Evolutionary conservation across 2,329 filamentous ascomycete species (phyloP), one percentile per base, ranked within the genome.

Genomic region (Diaporthe helianthi): DNA sequence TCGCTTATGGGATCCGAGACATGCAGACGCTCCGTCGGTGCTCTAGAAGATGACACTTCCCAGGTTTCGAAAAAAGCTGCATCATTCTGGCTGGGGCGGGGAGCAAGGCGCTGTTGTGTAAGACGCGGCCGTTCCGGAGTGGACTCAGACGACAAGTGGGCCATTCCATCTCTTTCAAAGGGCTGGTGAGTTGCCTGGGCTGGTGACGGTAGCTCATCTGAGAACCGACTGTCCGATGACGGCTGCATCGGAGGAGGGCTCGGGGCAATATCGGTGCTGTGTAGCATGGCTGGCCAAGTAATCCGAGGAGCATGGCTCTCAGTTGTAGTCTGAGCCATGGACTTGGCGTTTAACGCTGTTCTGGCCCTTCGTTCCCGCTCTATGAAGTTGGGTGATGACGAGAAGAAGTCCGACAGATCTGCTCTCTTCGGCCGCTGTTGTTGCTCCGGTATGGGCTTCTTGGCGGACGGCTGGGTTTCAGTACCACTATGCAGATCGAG

Each of bases 351-450:
- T 22, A 41, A 60, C n/a, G 55, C 41, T 44, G 69, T 24, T 53
- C 63, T 71, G 19, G 67, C 61, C 53, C 69, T 58, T 52, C 51
- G 63, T 52, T 71, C 67, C 49, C 69, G 63, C 66, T 69, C 65
- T 46, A 68, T 58, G 38, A 71, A 49, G 26, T 72, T 64, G 41
- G 69, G 82, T 0, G 87, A 86, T 3, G 87, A 89, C 0, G 87
- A 89, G 74, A 89, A 89, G 75, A 89, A 89, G 9, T 81, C 80
- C 7, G 84, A 81, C 2, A 89, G 78, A 65, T 88, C 83, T 65
- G 85, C 83, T 26, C 78, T 78, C 46, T 74, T 79, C 8, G 76
- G 71, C 63, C 78, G 79, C 12, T 79, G 82, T 52, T 71, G 67
- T 19, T 31, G 26, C 29, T 66, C 55, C 17, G 68, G 65, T 4